Conservation (phyloP, 2,329 filamentous ascomycete genomes). For the Cladosporium sphaerospermum region DNA sequence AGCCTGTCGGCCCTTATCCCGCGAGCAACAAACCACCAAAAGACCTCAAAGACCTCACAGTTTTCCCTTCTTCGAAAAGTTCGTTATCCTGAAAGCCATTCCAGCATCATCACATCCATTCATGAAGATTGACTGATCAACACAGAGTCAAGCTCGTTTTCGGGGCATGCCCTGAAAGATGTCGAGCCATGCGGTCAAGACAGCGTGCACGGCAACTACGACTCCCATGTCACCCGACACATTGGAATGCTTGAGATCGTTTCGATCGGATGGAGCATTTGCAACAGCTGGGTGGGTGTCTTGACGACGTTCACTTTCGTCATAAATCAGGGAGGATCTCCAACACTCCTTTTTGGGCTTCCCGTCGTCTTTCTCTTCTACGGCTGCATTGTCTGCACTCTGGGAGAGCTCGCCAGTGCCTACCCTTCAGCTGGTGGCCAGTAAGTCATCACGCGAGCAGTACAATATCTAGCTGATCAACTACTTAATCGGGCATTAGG, state of each 20-base stretch:
- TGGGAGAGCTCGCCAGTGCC: slow-evolving; percentile 15
- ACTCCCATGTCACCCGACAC: slow-evolving; percentile 49
- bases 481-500: neutral
- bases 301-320: slow-evolving; percentile 52
- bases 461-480: neutral
- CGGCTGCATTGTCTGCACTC: slow-evolving; percentile 16
- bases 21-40: no score
- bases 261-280: slow-evolving; percentile 46
- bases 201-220: neutral
- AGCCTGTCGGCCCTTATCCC: no score
- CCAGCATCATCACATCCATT: no score
- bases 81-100: no score
- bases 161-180: no score
- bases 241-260: slow-evolving; percentile 54
- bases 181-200: no score
- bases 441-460: neutral
- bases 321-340: slow-evolving; percentile 34
- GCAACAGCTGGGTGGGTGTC: slow-evolving; percentile 56
- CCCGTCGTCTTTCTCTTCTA: slow-evolving; percentile 13
- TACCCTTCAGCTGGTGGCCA: slow-evolving; percentile 13
- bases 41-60: no score
- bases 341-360: slow-evolving; percentile 17
- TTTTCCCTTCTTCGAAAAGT: no score
- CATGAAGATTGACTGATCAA: no score
- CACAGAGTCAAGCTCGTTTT: no score